These are phyloP conservation scores for Vigna unguiculata DNA, from an alignment of 306 rosid genomes.

Conservation along the genomic window DNA sequence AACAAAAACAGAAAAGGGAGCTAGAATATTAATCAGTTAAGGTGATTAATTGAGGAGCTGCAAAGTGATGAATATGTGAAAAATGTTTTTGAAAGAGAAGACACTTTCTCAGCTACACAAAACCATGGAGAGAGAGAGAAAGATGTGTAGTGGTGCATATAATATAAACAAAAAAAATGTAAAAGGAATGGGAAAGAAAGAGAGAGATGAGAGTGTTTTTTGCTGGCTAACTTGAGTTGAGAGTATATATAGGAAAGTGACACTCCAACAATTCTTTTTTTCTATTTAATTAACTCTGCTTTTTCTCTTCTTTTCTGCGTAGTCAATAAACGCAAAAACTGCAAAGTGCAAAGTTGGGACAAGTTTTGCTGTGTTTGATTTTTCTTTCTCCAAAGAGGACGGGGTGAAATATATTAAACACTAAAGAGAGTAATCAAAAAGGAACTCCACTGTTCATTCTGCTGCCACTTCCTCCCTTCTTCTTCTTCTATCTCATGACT, in stretches of 20 bases:
- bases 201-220: constrained; percentile 42
- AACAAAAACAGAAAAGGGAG: constrained; percentile 27
- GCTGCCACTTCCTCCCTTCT: background rate
- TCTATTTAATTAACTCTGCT: constrained; percentile 33
- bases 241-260: constrained; percentile 89
- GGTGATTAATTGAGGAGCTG: constrained; percentile 29
- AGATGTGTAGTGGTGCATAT: constrained; percentile 45
- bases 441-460: background rate
- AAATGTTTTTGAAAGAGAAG: constrained; percentile 39
- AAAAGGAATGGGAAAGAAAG: constrained; percentile 43
- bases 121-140: constrained; percentile 35
- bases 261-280: constrained; percentile 68
- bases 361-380: constrained; percentile 23
- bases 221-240: constrained; percentile 54
- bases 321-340: constrained; percentile 64
- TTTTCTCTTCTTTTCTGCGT: constrained; percentile 30
- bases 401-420: constrained; percentile 36
- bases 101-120: constrained; percentile 57
- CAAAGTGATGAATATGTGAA: constrained; percentile 26
- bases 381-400: constrained; percentile 51
- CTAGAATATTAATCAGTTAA: constrained; percentile 29
- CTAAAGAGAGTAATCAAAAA: background rate
- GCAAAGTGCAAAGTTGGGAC: constrained; percentile 45
- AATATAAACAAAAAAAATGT: constrained; percentile 43
- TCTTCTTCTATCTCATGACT: too few species aligned